Evolutionary conservation across 441 rosid species (phyloP), one percentile per base, ranked within the genome.

Genomic region (Adansonia gregorii): DNA sequence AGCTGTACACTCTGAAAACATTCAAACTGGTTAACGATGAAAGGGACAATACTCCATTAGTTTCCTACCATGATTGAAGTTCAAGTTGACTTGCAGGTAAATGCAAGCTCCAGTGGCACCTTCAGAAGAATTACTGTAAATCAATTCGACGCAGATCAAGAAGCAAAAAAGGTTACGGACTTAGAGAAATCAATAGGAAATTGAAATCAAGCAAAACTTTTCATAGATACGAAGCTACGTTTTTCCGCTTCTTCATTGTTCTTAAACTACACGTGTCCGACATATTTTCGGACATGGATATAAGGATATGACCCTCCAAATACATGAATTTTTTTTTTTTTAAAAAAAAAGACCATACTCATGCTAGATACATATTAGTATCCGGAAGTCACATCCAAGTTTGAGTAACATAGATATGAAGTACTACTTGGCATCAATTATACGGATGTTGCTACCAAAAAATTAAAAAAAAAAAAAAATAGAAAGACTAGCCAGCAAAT

Each of bases 111-210:
- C 43, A 22, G 41, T 51, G 14, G 61, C 19, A 45, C 69, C 85
- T 83, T 83, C 79, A 83, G 10, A 51, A 70, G 51, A 78, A 52
- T 71, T 20, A 73, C 43, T 1, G 27, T 22, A 51, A 72, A 54
- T 68, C 75, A 77, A 74, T 46, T 51, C 20, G 72, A 52, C 20
- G 54, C 31, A 46, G 46, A 72, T 66, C 45, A 68, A 52, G 24
- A 15, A 74, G 3, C 20, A 31, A 8, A 7, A 2, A 0, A 65
- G 22, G 24, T 72, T 43, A 51, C n/a, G 8, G 45, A 64, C 5
- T 14, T 15, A 3, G 9, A 6, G 41, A 11, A 52, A 19, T 73
- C 41, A 12, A 15, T 8, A 14, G 20, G 43, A 74, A 8, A 73
- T 55, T 56, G 24, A 59, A 68, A 67, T 17, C 41, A 45, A 24